phyloP scores from a whole-genome alignment of 1,284 basidiomycete species.

The Rhodotorula mucilaginosa region DNA sequence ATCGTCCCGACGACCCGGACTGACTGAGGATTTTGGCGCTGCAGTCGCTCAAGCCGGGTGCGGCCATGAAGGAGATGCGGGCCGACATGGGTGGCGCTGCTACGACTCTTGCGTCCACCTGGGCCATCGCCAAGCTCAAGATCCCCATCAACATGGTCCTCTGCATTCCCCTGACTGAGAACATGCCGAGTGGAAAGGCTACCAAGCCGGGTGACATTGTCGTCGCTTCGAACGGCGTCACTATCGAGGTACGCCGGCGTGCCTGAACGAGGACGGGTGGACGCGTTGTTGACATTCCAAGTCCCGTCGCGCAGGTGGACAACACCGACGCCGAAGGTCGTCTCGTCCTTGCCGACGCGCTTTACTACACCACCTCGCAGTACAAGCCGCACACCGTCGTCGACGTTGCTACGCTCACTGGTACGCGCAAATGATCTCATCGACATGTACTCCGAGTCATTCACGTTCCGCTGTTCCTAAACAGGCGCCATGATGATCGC shows the following conservation, averaged over 20 bases:
- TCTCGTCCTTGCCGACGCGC: constrained; percentile 69
- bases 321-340: constrained; percentile 64
- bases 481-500: constrained; percentile 53
- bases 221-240: constrained; percentile 84
- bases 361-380: constrained; percentile 75
- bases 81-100: constrained; percentile 68
- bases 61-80: constrained; percentile 57
- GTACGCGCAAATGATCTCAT: constrained; percentile 21
- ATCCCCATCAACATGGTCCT: constrained; percentile 74
- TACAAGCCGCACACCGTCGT: constrained; percentile 79
- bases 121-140: constrained; percentile 75
- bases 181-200: constrained; percentile 75
- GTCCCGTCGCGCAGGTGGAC: constrained; percentile 57
- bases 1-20: not conserved
- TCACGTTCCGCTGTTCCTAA: not conserved
- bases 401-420: constrained; percentile 79
- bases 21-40: not conserved
- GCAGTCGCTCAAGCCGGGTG: constrained; percentile 67
- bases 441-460: not conserved
- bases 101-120: constrained; percentile 66
- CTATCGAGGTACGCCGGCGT: constrained; percentile 57
- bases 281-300: not conserved
- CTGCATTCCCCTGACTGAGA: constrained; percentile 76
- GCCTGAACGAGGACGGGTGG: not conserved
- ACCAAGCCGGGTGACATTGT: constrained; percentile 77